Percentiles rank a stretch among this genome's conserved stretches.
Evolutionary conservation across 129 eudicot genomes (phyloP).

Genomic region (Artemisia annua): DNA sequence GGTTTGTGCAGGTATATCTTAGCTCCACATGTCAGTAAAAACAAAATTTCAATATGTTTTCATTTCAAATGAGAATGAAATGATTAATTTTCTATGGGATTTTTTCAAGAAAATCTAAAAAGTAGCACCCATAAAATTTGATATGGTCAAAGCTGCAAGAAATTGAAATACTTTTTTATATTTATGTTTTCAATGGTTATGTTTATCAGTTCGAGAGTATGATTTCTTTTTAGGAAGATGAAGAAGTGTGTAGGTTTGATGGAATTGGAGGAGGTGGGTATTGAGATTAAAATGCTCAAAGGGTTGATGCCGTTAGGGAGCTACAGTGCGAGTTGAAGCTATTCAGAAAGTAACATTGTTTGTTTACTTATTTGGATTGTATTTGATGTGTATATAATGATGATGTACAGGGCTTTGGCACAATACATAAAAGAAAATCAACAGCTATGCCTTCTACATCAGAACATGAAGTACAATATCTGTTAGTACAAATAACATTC

Average conservation of each 20-base stretch:
- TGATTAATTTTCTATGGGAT: neutral
- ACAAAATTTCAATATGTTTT: neutral
- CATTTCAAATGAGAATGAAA: neutral
- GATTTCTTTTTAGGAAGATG: too few relatives aligned
- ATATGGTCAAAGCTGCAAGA: constrained; percentile 13
- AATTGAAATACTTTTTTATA: too few relatives aligned
- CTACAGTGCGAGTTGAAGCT: too few relatives aligned
- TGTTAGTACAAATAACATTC: constrained; percentile 35
- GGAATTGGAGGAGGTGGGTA: too few relatives aligned
- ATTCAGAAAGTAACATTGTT: too few relatives aligned
- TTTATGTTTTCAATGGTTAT: too few relatives aligned
- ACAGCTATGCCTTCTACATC: constrained; percentile 41
- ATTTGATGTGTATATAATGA: constrained; percentile 1
- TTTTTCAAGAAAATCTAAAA: neutral
- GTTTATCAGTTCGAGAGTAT: too few relatives aligned
- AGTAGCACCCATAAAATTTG: neutral
- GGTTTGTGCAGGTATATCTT: constrained; percentile 63
- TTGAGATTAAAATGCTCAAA: too few relatives aligned
- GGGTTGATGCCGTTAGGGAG: too few relatives aligned
- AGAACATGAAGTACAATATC: constrained; percentile 28
- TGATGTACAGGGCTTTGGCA: constrained; percentile 70
- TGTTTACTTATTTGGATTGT: neutral
- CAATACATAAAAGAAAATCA: constrained; percentile 57
- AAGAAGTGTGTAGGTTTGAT: too few relatives aligned
- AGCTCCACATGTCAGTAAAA: constrained; percentile 59